A percentile compares a stretch with the other conserved stretches of the same genome.
These are phyloP conservation scores for Aspergillus alliaceus DNA, from an alignment of 2,329 filamentous ascomycete genomes.

Conservation along the genomic window DNA sequence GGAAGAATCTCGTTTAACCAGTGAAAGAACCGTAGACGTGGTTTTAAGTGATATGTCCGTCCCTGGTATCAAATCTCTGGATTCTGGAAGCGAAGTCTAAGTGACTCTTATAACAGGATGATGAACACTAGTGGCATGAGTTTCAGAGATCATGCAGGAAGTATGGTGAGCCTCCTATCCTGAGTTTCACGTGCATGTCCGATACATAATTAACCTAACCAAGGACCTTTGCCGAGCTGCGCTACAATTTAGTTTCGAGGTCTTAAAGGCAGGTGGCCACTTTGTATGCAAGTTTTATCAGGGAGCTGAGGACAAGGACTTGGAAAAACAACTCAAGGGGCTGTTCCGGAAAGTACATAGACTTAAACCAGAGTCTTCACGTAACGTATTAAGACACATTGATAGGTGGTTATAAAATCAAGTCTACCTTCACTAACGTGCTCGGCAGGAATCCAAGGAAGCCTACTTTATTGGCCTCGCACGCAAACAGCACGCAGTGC, in stretches of 20 bases:
- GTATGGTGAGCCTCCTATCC: conserved; percentile 69
- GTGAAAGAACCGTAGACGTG: conserved; percentile 73
- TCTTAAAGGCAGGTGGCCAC: conserved; percentile 76
- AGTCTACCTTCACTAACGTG: conserved; percentile 13
- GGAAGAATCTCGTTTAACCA: background rate
- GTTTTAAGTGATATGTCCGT: conserved; percentile 99
- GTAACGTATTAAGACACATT: conserved; percentile 60
- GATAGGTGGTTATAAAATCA: background rate
- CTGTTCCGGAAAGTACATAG: conserved; percentile 79
- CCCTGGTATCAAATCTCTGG: conserved; percentile 81
- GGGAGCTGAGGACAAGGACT: conserved; percentile 76
- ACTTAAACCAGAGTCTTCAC: conserved; percentile 88
- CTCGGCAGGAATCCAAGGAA: conserved; percentile 73
- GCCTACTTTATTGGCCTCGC: conserved; percentile 79
- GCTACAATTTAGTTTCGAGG: conserved; percentile 80
- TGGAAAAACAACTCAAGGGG: conserved; percentile 72
- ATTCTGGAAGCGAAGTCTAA: conserved; percentile 84
- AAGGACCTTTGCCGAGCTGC: conserved; percentile 90
- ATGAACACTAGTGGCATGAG: conserved; percentile 94
- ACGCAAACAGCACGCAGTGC: conserved; percentile 57
- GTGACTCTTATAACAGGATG: conserved; percentile 96
- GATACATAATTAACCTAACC: conserved; percentile 6
- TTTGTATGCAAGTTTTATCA: conserved; percentile 99
- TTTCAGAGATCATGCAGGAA: conserved; percentile 86
- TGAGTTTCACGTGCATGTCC: background rate